phyloP scores from a whole-genome alignment of 73 alveolate species.

The Paramecium octaurelia region DNA sequence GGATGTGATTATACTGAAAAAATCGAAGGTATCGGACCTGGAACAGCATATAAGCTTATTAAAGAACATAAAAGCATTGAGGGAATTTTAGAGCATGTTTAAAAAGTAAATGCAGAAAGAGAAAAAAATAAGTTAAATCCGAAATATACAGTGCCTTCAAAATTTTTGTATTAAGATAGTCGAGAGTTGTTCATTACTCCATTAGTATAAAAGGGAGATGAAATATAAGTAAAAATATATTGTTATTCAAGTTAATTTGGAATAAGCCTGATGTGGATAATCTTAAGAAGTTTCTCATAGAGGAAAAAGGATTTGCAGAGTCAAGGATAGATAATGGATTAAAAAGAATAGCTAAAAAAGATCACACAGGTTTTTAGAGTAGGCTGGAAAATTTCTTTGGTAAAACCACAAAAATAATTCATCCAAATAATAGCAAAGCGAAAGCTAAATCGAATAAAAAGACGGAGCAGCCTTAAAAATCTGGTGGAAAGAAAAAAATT shows the following conservation, averaged over 20 bases:
- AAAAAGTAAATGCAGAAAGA: background rate
- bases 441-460: background rate
- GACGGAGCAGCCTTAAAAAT: background rate
- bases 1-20: conserved; percentile 43
- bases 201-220: background rate
- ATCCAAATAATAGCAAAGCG: background rate
- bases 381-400: conserved; percentile 17
- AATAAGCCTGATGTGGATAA: background rate
- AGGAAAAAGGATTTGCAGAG: conserved; percentile 26
- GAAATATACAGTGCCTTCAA: background rate
- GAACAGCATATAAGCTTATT: conserved; percentile 1
- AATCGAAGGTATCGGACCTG: conserved; percentile 15
- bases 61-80: background rate
- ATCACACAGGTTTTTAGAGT: background rate
- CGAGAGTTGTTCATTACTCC: background rate
- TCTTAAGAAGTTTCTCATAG: background rate
- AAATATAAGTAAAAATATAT: background rate
- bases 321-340: conserved; percentile 29
- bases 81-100: background rate
- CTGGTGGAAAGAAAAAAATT: background rate
- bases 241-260: background rate
- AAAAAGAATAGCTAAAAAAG: background rate
- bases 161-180: background rate
- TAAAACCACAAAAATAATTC: background rate
- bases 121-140: background rate